These are phyloP conservation scores for Acanthamoeba sp. DNA, from an alignment of 208 protist species.

Conservation along the genomic window DNA sequence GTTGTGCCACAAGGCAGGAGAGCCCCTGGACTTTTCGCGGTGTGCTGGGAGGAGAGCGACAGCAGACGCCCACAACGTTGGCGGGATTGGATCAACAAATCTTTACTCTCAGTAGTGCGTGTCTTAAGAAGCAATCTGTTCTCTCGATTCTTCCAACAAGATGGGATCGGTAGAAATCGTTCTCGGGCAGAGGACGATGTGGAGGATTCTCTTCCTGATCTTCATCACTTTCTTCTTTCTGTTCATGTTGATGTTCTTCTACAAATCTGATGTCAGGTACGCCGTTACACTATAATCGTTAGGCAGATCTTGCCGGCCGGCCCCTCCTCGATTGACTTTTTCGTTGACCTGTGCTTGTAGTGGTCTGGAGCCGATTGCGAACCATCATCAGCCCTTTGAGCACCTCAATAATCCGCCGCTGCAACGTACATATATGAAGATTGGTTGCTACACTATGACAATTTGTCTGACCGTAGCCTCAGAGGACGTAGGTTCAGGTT, in stretches of 20 bases:
- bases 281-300: too few relatives aligned
- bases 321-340: background rate
- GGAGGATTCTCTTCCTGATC: constrained; percentile 50
- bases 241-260: constrained; percentile 56
- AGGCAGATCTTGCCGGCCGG: background rate
- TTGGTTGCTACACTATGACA: too few relatives aligned
- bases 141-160: background rate
- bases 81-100: background rate
- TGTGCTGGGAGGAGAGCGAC: background rate
- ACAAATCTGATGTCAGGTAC: constrained; percentile 36
- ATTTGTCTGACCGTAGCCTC: too few relatives aligned
- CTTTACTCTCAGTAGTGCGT: background rate
- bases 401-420: too few relatives aligned
- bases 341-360: background rate
- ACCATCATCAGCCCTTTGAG: background rate
- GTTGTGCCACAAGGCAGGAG: too few relatives aligned
- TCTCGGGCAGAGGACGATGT: constrained; percentile 14
- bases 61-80: background rate
- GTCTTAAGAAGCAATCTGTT: background rate
- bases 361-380: background rate
- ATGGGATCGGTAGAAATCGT: constrained; percentile 33
- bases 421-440: too few relatives aligned
- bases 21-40: too few relatives aligned
- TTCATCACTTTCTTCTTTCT: constrained; percentile 29
- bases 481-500: background rate